These are phyloP conservation scores for Phytopythium mirpurense DNA, from an alignment of 352 stramenopile genomes.

Conservation along the genomic window DNA sequence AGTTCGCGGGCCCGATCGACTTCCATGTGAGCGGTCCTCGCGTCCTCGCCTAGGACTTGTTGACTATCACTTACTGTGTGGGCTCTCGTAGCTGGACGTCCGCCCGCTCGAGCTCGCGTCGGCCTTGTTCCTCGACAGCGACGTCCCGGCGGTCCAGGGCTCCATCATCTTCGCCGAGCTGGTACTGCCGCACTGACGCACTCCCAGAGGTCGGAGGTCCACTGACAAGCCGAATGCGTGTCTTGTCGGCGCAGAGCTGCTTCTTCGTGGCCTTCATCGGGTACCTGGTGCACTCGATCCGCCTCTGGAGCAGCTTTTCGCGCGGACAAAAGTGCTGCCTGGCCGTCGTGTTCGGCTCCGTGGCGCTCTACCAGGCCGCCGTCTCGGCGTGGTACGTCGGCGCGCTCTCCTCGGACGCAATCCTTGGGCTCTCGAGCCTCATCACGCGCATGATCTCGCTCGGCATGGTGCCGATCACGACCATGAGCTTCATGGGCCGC, in stretches of 20 bases:
- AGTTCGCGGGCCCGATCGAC: slow-evolving; percentile 16
- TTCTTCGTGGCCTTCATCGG: slow-evolving; percentile 59
- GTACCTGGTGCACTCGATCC: slow-evolving; percentile 49
- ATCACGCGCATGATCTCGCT: slow-evolving; percentile 67
- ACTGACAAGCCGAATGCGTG: not conserved
- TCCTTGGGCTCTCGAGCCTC: slow-evolving; percentile 56
- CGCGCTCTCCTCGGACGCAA: slow-evolving; percentile 33
- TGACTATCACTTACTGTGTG: not conserved
- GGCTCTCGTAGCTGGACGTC: slow-evolving; percentile 1
- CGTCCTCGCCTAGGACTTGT: too few species aligned
- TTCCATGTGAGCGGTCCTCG: slow-evolving; percentile 5
- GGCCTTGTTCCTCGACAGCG: slow-evolving; percentile 12
- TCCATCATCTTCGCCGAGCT: slow-evolving; percentile 41
- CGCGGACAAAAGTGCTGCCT: slow-evolving; percentile 50
- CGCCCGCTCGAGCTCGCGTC: slow-evolving; percentile 4
- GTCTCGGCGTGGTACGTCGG: slow-evolving; percentile 35
- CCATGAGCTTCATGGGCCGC: slow-evolving; percentile 48
- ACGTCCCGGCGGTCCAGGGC: slow-evolving; percentile 26
- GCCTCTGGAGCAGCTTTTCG: slow-evolving; percentile 48
- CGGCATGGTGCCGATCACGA: slow-evolving; percentile 72
- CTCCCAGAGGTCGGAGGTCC: too few species aligned
- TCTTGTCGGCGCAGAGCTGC: slow-evolving; percentile 26
- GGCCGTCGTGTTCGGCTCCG: slow-evolving; percentile 31
- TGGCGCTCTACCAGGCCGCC: slow-evolving; percentile 42
- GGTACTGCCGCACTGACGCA: slow-evolving; percentile 11